phyloP scores from a whole-genome alignment of 2,329 filamentous ascomycete species.

The Aspergillus fumigatus region DNA sequence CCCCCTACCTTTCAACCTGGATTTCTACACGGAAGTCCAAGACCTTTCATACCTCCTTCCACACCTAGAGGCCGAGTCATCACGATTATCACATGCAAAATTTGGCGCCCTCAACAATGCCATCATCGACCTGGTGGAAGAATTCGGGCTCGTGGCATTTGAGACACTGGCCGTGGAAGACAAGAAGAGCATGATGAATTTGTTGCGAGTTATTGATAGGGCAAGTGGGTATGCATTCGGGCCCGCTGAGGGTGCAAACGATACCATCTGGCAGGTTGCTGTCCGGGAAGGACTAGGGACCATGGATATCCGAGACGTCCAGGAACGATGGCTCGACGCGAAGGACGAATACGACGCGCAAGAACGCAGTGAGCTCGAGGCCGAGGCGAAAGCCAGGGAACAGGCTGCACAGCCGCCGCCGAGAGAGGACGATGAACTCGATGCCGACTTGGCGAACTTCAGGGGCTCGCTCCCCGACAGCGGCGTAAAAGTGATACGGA shows the following conservation, averaged over 20 bases:
- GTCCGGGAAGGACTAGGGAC: slow-evolving; percentile 68
- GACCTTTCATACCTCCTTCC: slow-evolving; percentile 82
- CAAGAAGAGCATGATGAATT: slow-evolving; percentile 91
- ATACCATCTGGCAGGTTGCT: slow-evolving; percentile 94
- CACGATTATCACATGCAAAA: slow-evolving; percentile 64
- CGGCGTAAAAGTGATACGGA: slow-evolving; percentile 69
- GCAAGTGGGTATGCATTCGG: slow-evolving; percentile 93
- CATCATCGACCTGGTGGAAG: slow-evolving; percentile 79
- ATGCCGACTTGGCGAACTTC: slow-evolving; percentile 22
- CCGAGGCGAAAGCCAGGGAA: slow-evolving; percentile 58
- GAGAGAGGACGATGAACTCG: slow-evolving; percentile 21
- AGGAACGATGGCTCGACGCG: slow-evolving; percentile 91
- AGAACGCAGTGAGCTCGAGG: slow-evolving; percentile 70
- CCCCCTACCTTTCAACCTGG: slow-evolving; percentile 86
- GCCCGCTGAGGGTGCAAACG: slow-evolving; percentile 82
- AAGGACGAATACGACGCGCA: slow-evolving; percentile 82
- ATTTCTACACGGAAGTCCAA: slow-evolving; percentile 97
- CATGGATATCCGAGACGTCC: slow-evolving; percentile 82
- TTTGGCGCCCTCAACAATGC: slow-evolving; percentile 82
- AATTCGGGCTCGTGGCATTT: slow-evolving; percentile 84
- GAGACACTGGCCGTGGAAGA: slow-evolving; percentile 95
- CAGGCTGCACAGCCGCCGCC: slow-evolving; percentile 25
- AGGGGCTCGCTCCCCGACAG: slow-evolving; percentile 48
- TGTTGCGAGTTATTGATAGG: slow-evolving; percentile 83
- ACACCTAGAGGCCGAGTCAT: slow-evolving; percentile 72